Evolutionary conservation across 2,329 filamentous ascomycete species (phyloP).

Genomic region (Aspergillus thermomutatus): DNA sequence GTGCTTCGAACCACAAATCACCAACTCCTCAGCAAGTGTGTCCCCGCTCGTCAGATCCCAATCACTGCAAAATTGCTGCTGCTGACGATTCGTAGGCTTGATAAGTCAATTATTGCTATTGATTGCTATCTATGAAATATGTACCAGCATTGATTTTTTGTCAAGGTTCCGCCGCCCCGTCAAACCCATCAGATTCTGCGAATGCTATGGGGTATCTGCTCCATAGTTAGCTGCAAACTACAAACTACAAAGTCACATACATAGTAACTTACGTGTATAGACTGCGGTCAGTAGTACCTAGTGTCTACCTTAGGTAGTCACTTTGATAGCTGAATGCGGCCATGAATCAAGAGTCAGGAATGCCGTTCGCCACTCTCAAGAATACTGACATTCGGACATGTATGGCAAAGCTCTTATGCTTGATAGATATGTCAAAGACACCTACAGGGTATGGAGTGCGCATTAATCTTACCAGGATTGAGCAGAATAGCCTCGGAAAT

Average conservation of each 20-base stretch:
- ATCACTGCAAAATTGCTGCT: too few species aligned
- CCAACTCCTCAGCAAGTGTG: too few species aligned
- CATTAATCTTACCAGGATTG: background rate
- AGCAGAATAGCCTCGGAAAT: too few species aligned
- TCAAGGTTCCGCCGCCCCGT: background rate
- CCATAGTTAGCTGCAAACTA: background rate
- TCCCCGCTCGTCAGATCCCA: too few species aligned
- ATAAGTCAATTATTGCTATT: background rate
- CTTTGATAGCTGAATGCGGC: background rate
- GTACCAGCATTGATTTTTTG: background rate
- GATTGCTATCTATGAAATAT: background rate
- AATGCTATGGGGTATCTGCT: background rate
- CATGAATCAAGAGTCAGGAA: background rate
- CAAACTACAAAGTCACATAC: background rate
- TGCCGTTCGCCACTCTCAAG: background rate
- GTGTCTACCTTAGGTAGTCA: background rate
- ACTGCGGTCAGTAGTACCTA: background rate
- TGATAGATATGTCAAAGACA: background rate
- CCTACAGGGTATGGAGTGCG: background rate
- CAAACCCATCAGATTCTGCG: background rate
- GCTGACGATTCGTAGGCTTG: too few species aligned
- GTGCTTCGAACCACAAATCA: background rate
- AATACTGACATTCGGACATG: too few species aligned
- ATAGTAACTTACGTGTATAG: background rate
- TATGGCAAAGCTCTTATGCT: background rate